Percentiles rank a stretch among this genome's conserved stretches.
phyloP scores from a whole-genome alignment of 2,329 filamentous ascomycete species.

The Hypoxylon sp. region DNA sequence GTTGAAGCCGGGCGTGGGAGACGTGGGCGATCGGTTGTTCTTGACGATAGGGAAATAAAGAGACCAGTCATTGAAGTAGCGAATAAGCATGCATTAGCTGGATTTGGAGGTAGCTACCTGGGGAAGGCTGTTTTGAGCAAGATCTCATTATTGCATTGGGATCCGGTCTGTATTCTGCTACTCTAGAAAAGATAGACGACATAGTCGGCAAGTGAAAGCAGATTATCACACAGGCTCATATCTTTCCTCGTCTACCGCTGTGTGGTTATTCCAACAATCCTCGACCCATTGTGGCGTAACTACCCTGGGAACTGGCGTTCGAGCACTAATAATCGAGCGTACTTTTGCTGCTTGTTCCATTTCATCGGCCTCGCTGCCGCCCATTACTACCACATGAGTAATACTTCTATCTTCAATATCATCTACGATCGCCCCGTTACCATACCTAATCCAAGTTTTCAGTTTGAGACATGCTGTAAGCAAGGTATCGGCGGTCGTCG shows the following conservation, averaged over 20 bases:
- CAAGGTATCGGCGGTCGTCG: conserved; percentile 46
- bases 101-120: not conserved
- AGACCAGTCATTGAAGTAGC: conserved; percentile 16
- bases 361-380: conserved; percentile 52
- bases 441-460: conserved; percentile 74
- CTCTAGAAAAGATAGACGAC: not conserved
- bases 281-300: conserved; percentile 80
- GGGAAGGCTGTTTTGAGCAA: conserved; percentile 4
- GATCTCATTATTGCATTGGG: not conserved
- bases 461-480: conserved; percentile 58
- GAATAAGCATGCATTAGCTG: conserved; percentile 11
- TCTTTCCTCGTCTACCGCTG: conserved; percentile 81
- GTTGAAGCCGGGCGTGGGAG: conserved; percentile 90
- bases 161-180: conserved; percentile 7
- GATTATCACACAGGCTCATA: conserved; percentile 52
- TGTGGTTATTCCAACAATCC: conserved; percentile 82
- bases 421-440: conserved; percentile 69
- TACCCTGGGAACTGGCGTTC: conserved; percentile 71
- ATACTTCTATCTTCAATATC: conserved; percentile 63
- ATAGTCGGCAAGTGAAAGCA: not conserved
- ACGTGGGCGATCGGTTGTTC: conserved; percentile 91
- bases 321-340: conserved; percentile 58
- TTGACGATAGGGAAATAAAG: conserved; percentile 84
- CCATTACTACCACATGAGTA: conserved; percentile 79
- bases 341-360: conserved; percentile 58